Conservation (phyloP, 2,329 filamentous ascomycete species). For the Apiospora hydei region DNA sequence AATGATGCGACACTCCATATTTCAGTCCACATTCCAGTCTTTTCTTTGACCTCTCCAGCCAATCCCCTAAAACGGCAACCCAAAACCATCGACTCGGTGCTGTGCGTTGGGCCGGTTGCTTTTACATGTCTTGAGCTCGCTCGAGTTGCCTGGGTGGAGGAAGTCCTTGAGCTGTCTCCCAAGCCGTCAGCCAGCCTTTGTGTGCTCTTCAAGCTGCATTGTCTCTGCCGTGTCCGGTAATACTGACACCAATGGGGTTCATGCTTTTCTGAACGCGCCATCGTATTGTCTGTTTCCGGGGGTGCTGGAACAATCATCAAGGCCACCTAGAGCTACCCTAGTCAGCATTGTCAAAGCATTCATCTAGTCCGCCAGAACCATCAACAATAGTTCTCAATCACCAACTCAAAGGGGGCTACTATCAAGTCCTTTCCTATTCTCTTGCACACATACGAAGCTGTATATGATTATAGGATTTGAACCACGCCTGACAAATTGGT, state of each 20-base stretch:
- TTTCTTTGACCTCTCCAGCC: slow-evolving; percentile 24
- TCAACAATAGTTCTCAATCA: slow-evolving; percentile 19
- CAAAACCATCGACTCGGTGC: slow-evolving; percentile 7
- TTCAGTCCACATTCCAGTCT: slow-evolving; percentile 21
- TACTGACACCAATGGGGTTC: not conserved
- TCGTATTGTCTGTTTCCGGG: slow-evolving; percentile 17
- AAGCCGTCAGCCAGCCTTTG: slow-evolving; percentile 3
- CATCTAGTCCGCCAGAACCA: slow-evolving; percentile 24
- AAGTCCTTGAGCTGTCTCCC: slow-evolving; percentile 1
- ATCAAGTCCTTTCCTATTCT: slow-evolving; percentile 10
- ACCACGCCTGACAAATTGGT: not conserved
- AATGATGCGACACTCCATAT: slow-evolving; percentile 19
- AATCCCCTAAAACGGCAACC: not conserved
- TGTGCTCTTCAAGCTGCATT: slow-evolving; percentile 14
- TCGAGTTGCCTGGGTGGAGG: slow-evolving; percentile 7
- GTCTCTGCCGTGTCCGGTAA: slow-evolving; percentile 10
- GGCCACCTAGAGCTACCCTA: slow-evolving; percentile 12
- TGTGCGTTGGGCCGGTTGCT: slow-evolving; percentile 13
- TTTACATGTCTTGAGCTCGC: slow-evolving; percentile 13
- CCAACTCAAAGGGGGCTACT: slow-evolving; percentile 9
- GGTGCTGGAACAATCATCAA: slow-evolving; percentile 14
- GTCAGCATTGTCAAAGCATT: slow-evolving; percentile 23
- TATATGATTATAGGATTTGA: slow-evolving; percentile 13
- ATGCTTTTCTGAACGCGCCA: slow-evolving; percentile 3
- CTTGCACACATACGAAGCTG: slow-evolving; percentile 6